Percentiles rank a stretch among this genome's conserved stretches.
phyloP scores from a whole-genome alignment of 2,329 filamentous ascomycete genomes.

The Colletotrichum sp. region DNA sequence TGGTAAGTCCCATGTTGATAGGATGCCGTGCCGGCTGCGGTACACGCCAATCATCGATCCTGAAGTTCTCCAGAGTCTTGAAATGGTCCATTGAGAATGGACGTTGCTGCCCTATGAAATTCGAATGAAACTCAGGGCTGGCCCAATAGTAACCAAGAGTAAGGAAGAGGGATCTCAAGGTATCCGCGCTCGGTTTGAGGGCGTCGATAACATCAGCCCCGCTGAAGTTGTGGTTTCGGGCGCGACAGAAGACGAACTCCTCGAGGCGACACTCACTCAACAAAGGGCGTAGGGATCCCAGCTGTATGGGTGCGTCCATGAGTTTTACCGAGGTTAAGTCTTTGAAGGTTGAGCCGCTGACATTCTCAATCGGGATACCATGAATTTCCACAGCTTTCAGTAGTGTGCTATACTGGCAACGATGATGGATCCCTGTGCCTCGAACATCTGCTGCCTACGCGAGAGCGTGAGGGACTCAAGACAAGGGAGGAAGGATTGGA shows the following conservation, averaged over 20 bases:
- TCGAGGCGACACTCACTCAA: not conserved
- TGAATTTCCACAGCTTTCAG: not conserved
- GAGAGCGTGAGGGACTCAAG: not conserved
- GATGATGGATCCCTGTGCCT: accelerated
- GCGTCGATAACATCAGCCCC: not conserved
- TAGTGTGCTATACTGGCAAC: not conserved
- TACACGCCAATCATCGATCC: not conserved
- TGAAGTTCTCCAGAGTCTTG: not conserved
- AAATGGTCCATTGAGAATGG: not conserved
- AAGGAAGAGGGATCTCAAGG: not conserved
- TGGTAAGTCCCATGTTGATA: accelerated
- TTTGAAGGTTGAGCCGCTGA: not conserved
- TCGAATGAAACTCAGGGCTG: not conserved
- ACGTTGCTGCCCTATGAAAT: accelerated
- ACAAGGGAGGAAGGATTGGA: not conserved
- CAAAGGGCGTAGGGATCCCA: not conserved
- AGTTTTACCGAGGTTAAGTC: not conserved
- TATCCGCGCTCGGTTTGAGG: not conserved
- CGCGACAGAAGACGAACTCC: not conserved
- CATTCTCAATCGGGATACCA: not conserved
- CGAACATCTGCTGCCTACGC: accelerated
- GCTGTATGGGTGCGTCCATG: not conserved
- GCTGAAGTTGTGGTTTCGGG: not conserved
- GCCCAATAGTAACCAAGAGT: not conserved
- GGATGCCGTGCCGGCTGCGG: accelerated